These are phyloP conservation scores for Cryphonectria japonica DNA, from an alignment of 2,329 filamentous ascomycete species.

Conservation along the genomic window DNA sequence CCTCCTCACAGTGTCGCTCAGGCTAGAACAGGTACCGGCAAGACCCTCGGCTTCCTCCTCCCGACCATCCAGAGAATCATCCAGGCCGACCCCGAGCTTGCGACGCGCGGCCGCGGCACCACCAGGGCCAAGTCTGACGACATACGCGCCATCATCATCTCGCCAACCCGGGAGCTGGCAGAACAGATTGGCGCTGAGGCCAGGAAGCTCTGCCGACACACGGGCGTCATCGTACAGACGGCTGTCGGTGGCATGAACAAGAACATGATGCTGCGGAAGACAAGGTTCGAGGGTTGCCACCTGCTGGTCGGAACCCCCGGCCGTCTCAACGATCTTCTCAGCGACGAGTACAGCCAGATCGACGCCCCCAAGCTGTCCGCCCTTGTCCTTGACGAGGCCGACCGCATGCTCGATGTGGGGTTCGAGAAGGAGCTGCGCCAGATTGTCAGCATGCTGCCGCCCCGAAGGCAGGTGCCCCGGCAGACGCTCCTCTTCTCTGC, in stretches of 20 bases:
- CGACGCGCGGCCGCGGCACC: slow-evolving; percentile 42
- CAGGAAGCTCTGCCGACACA: slow-evolving; percentile 64
- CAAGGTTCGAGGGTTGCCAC: slow-evolving; percentile 79
- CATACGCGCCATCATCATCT: slow-evolving; percentile 73
- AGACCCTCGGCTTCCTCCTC: slow-evolving; percentile 91
- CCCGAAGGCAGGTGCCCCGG: slow-evolving; percentile 64
- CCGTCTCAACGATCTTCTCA: slow-evolving; percentile 79
- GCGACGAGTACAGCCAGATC: slow-evolving; percentile 65
- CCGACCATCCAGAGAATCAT: slow-evolving; percentile 84
- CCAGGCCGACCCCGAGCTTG: slow-evolving; percentile 63
- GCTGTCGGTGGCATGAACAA: slow-evolving; percentile 96
- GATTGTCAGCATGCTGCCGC: slow-evolving; percentile 67
- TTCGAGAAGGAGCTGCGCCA: slow-evolving; percentile 68
- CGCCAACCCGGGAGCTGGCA: slow-evolving; percentile 80
- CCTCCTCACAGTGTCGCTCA: slow-evolving; percentile 72
- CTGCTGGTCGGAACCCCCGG: slow-evolving; percentile 90
- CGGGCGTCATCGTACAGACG: slow-evolving; percentile 68
- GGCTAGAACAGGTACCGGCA: slow-evolving; percentile 95
- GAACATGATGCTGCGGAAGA: slow-evolving; percentile 64
- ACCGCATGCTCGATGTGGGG: slow-evolving; percentile 97
- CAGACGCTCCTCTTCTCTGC: slow-evolving; percentile 97
- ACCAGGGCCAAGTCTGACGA: slow-evolving; percentile 52
- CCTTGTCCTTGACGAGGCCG: slow-evolving; percentile 93
- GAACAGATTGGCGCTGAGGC: slow-evolving; percentile 84
- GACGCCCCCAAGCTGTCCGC: slow-evolving; percentile 82